Base-by-base conservation (phyloP, 192 early-diverging fungal genomes). In the Mortierella claussenii region DNA sequence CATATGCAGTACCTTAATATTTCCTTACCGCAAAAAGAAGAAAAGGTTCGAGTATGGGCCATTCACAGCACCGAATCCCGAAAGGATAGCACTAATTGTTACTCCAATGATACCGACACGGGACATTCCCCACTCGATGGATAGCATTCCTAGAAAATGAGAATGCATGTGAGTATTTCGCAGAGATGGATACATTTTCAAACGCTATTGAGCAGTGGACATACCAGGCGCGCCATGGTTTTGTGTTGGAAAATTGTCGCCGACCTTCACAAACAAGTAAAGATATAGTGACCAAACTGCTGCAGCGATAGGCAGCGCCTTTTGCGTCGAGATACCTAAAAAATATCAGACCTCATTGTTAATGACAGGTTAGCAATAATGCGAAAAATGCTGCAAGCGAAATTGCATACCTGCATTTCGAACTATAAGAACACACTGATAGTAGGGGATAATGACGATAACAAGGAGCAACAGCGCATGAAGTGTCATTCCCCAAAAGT, bases 41-140 rank as follows among this genome's bases (percentile, higher is more conserved):
- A 86, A 89, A 44, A 97, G 83, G 30, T 92, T 92, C 18, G 88
- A 89, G 78, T 95, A 97, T 0, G 97, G 97, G 30, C 90, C 90
- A 69, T 95, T 93, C 24, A 98, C 95, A 4, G 94, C 96, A 63
- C 94, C 95, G 79, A 97, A 97, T 20, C 96, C 97, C 1, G 97
- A 96, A 10, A 98, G 81, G 9, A 94, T 81, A 1, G 97, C 94
- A 90, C 96, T 98, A 48, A 97, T 80, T 0, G 94, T 94, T 28
- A 98, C 95, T 49, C 97, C 97, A 18, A 98, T 83, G 18, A 96
- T 87, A 15, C 95, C 90, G 7, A 95, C 90, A 33, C 95, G 86
- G 43, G 91, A 92, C 52, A 97, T 93, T 6, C 87, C 88, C 40
- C 87, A 85, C 65, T 93, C 86, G 21, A 93, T 86, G 34, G 82